Conservation (phyloP, 78 protist genomes). For the Trichosphaerium sp. region DNA sequence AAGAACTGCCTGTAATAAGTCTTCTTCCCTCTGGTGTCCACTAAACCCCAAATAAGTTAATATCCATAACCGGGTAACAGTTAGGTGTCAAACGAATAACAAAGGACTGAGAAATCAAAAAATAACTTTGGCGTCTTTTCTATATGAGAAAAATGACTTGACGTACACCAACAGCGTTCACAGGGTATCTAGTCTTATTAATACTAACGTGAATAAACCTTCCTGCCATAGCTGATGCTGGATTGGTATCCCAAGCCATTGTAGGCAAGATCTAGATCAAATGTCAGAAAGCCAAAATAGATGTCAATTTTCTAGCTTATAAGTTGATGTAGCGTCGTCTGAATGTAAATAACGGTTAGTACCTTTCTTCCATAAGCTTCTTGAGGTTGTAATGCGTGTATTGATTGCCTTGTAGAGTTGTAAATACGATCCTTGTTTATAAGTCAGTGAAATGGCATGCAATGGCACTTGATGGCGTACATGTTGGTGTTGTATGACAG, state of each 20-base stretch:
- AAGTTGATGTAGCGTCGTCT: not conserved
- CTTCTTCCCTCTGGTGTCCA: slow-evolving; percentile 83
- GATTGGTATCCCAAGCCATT: slow-evolving; percentile 19
- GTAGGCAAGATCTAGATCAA: slow-evolving; percentile 48
- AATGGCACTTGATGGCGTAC: not conserved
- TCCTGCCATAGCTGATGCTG: slow-evolving; percentile 41
- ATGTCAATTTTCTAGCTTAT: not conserved
- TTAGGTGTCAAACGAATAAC: not conserved
- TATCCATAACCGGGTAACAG: not conserved
- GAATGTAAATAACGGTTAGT: not conserved
- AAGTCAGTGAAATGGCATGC: not conserved
- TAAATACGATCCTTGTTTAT: not conserved
- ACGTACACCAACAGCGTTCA: slow-evolving; percentile 43
- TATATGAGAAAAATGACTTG: not conserved
- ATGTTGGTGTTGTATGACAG: slow-evolving; percentile 17
- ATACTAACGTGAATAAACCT: slow-evolving; percentile 53
- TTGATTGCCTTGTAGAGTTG: slow-evolving; percentile 31
- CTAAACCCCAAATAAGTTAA: not conserved
- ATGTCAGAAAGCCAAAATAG: not conserved
- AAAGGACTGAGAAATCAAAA: not conserved
- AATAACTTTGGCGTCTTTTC: not conserved
- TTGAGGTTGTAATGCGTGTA: slow-evolving; percentile 31
- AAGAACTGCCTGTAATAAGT: slow-evolving; percentile 59
- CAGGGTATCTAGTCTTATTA: slow-evolving; percentile 59
- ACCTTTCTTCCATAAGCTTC: not conserved